These are phyloP conservation scores for Pichia californica DNA, from an alignment of 805 yeast genomes.

Conservation along the genomic window DNA sequence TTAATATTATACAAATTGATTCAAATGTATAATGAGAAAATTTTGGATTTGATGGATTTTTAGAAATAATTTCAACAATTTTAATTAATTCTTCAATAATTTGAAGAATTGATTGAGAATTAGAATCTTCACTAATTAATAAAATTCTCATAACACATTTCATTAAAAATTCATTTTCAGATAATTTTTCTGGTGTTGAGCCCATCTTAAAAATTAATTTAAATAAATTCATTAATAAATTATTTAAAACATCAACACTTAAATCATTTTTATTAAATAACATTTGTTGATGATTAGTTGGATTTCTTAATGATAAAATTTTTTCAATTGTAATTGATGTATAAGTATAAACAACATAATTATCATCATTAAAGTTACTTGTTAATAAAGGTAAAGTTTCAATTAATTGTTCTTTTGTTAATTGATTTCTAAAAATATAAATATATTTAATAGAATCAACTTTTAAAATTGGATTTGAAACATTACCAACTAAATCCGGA, in stretches of 20 bases:
- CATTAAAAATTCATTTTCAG: conserved; percentile 93
- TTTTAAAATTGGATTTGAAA: conserved; percentile 67
- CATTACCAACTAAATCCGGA: conserved; percentile 59
- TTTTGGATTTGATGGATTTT: conserved; percentile 92
- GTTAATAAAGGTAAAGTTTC: conserved; percentile 77
- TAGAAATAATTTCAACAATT: conserved; percentile 64
- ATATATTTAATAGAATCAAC: conserved; percentile 93
- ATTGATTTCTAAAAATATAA: conserved; percentile 84
- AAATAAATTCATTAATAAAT: conserved; percentile 60
- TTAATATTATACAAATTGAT: conserved; percentile 70
- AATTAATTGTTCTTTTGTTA: conserved; percentile 75
- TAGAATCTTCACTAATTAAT: conserved; percentile 61
- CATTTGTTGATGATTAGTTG: conserved; percentile 44
- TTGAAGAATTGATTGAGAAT: conserved; percentile 41
- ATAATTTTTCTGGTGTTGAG: conserved; percentile 76
- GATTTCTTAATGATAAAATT: conserved; percentile 68
- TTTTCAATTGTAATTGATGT: conserved; percentile 91
- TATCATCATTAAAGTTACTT: conserved; percentile 54
- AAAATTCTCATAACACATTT: conserved; percentile 80
- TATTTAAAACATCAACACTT: conserved; percentile 48
- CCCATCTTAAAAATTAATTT: conserved; percentile 54
- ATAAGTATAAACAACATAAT: conserved; percentile 85
- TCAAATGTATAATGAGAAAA: conserved; percentile 90
- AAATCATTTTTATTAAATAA: conserved; percentile 73
- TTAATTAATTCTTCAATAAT: conserved; percentile 58